Percentiles rank a stretch among this genome's conserved stretches.
These are phyloP conservation scores for Sphenostylis stenocarpa DNA, from an alignment of 306 rosid genomes.

Conservation along the genomic window DNA sequence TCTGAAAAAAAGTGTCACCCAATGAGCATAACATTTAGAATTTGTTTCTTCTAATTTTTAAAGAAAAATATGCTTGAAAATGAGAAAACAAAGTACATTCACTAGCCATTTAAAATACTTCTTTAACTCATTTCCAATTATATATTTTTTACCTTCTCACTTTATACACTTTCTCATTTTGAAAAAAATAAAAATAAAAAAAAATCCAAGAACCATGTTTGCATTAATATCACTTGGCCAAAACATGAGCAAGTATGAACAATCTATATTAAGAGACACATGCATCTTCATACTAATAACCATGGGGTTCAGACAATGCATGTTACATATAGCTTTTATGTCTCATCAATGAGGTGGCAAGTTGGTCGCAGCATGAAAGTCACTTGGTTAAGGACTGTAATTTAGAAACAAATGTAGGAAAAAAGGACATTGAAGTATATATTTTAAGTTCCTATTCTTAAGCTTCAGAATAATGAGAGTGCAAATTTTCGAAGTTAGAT, in stretches of 20 bases:
- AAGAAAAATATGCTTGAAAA: not conserved
- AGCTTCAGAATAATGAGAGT: not conserved
- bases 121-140: not conserved
- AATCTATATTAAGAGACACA: not conserved
- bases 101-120: not conserved
- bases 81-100: not conserved
- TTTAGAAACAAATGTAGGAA: not conserved
- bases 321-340: not conserved
- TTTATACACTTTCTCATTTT: too few relatives aligned
- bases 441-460: not conserved
- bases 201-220: not conserved
- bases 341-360: not conserved
- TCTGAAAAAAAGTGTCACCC: not conserved
- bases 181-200: not conserved
- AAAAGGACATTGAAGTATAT: not conserved
- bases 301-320: not conserved
- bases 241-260: not conserved
- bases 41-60: not conserved
- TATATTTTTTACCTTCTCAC: not conserved
- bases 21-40: not conserved
- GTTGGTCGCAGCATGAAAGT: not conserved
- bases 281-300: not conserved
- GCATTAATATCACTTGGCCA: not conserved
- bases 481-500: not conserved
- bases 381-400: not conserved